phyloP scores from a whole-genome alignment of 2,329 filamentous ascomycete genomes.

The Pseudocercospora crystallina region DNA sequence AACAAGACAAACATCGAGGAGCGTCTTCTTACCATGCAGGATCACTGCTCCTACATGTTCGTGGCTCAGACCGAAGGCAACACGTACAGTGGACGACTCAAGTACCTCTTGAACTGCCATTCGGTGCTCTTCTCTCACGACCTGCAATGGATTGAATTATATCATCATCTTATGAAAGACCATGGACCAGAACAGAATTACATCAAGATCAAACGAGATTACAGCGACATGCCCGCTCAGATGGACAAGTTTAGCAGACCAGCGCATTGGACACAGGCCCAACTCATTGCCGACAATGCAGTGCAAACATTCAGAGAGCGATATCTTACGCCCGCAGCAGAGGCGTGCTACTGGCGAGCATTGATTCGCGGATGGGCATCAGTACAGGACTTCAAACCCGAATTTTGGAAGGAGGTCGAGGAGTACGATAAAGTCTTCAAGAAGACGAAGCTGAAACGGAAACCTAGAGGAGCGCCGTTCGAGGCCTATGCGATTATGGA shows the following conservation, averaged over 20 bases:
- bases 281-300: constrained; percentile 29
- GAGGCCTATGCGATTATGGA: constrained; percentile 35
- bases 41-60: constrained; percentile 32
- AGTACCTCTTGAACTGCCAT: constrained; percentile 35
- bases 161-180: constrained; percentile 30
- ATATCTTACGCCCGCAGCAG: constrained; percentile 31
- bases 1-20: constrained; percentile 24
- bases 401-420: constrained; percentile 24
- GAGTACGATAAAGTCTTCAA: constrained; percentile 20
- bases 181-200: constrained; percentile 33
- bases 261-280: constrained; percentile 18
- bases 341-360: constrained; percentile 34
- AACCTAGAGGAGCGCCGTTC: constrained; percentile 29
- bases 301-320: constrained; percentile 27
- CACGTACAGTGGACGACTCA: constrained; percentile 33
- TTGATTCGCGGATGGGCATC: constrained; percentile 49
- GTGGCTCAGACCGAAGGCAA: constrained; percentile 33
- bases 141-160: constrained; percentile 30
- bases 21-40: constrained; percentile 24
- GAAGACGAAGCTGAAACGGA: constrained; percentile 23
- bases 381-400: constrained; percentile 26
- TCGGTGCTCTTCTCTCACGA: constrained; percentile 32
- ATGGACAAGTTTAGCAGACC: constrained; percentile 26
- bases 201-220: constrained; percentile 29
- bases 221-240: constrained; percentile 29